Evolutionary conservation across 1,284 basidiomycete genomes (phyloP).

Genomic region (Caloboletus inedulis): DNA sequence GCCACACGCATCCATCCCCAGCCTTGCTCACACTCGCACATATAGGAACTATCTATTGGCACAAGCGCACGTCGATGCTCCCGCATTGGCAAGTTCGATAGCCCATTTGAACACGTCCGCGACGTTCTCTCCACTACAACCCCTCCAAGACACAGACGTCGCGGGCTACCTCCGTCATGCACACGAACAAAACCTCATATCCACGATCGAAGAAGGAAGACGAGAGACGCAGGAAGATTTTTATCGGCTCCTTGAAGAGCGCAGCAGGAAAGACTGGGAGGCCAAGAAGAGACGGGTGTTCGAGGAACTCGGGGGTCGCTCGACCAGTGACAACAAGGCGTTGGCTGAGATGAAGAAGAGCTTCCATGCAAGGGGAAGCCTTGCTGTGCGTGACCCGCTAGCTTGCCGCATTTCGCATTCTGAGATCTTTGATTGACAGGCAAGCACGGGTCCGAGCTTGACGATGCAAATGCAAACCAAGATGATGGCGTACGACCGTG

Average conservation of each 20-base stretch:
- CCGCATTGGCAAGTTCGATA: slow-evolving; percentile 75
- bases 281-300: slow-evolving; percentile 85
- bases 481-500: slow-evolving; percentile 93
- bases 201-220: slow-evolving; percentile 88
- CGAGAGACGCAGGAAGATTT: slow-evolving; percentile 85
- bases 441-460: slow-evolving; percentile 52
- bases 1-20: slow-evolving; percentile 7
- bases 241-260: slow-evolving; percentile 74
- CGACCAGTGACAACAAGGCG: slow-evolving; percentile 51
- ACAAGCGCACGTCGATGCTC: slow-evolving; percentile 86
- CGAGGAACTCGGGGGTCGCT: slow-evolving; percentile 78
- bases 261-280: slow-evolving; percentile 84
- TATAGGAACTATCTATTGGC: slow-evolving; percentile 80
- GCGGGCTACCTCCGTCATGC: slow-evolving; percentile 86
- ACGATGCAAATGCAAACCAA: slow-evolving; percentile 83
- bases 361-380: slow-evolving; percentile 51
- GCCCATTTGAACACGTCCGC: slow-evolving; percentile 77
- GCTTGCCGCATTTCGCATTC: background rate
- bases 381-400: slow-evolving; percentile 44
- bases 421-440: slow-evolving; percentile 31
- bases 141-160: slow-evolving; percentile 88
- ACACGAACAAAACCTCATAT: slow-evolving; percentile 92
- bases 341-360: slow-evolving; percentile 59
- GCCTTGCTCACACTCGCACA: slow-evolving; percentile 5
- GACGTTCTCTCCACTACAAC: slow-evolving; percentile 88